phyloP scores from a whole-genome alignment of 2,329 filamentous ascomycete genomes.

The Phialemoniopsis sp. region DNA sequence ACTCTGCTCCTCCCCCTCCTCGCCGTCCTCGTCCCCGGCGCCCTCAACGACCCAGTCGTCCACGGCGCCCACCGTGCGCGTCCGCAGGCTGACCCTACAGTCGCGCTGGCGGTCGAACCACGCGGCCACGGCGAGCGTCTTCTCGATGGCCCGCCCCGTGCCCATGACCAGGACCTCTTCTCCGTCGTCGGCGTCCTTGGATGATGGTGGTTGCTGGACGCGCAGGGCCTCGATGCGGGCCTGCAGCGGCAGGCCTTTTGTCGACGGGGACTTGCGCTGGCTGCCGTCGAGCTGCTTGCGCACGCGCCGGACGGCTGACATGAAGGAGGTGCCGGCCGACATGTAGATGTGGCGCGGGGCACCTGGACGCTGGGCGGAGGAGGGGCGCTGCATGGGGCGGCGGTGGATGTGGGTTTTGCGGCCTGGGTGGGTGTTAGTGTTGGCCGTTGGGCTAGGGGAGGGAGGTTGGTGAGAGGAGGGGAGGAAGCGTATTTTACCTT shows the following conservation, averaged over 20 bases:
- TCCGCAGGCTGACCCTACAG: conserved; percentile 55
- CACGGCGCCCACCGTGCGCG: conserved; percentile 59
- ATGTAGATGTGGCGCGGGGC: conserved; percentile 52
- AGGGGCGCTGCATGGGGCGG: conserved; percentile 10
- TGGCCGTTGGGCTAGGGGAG: no score
- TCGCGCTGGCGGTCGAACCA: conserved; percentile 62
- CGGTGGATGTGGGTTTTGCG: conserved; percentile 12
- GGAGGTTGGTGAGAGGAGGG: no score
- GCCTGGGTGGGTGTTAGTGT: no score
- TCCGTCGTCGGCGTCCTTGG: conserved; percentile 20
- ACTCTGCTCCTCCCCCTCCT: conserved; percentile 11
- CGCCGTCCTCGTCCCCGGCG: conserved; percentile 20
- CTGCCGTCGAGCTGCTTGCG: conserved; percentile 57
- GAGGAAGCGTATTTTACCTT: no score
- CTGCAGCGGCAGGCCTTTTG: conserved; percentile 38
- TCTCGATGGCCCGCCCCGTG: conserved; percentile 63
- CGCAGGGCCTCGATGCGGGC: conserved; percentile 38
- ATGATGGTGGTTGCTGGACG: conserved; percentile 17
- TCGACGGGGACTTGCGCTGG: conserved; percentile 40
- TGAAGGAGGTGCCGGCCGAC: conserved; percentile 60
- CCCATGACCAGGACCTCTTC: conserved; percentile 38
- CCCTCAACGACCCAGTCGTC: conserved; percentile 57
- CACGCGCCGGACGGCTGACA: conserved; percentile 62
- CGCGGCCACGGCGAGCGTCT: conserved; percentile 56
- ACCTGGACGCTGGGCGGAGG: conserved; percentile 8